Evolutionary conservation across 2,329 filamentous ascomycete species (phyloP).

Genomic region (Colletotrichum lindemuthianum): DNA sequence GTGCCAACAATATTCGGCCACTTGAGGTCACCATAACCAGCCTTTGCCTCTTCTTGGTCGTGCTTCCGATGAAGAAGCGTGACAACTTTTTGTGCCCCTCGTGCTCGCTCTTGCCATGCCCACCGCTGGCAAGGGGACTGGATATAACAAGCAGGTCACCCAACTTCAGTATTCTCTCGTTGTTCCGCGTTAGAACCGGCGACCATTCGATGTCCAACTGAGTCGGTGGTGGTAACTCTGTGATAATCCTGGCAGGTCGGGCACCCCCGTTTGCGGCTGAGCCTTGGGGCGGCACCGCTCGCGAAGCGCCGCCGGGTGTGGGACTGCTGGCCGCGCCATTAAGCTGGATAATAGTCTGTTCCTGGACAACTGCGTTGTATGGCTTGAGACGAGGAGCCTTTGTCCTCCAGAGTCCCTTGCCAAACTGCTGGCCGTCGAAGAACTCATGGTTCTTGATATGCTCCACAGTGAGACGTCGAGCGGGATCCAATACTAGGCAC

Average conservation of each 20-base stretch:
- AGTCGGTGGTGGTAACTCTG: conserved; percentile 93
- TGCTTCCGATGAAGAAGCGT: conserved; percentile 90
- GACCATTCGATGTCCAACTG: conserved; percentile 99
- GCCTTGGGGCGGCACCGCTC: conserved; percentile 48
- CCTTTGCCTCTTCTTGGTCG: conserved; percentile 90
- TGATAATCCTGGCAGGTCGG: conserved; percentile 84
- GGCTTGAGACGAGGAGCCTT: conserved; percentile 89
- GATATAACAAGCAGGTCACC: conserved; percentile 90
- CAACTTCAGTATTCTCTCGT: conserved; percentile 93
- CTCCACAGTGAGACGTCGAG: conserved; percentile 86
- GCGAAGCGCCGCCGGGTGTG: conserved; percentile 44
- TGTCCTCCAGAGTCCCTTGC: conserved; percentile 85
- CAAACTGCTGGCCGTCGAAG: conserved; percentile 88
- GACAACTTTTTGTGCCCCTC: conserved; percentile 89
- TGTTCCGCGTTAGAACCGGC: conserved; percentile 87
- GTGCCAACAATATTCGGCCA: conserved; percentile 87
- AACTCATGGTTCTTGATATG: conserved; percentile 98
- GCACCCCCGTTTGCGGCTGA: conserved; percentile 56
- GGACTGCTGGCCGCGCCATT: conserved; percentile 60
- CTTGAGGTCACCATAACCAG: conserved; percentile 95
- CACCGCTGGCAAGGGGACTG: conserved; percentile 78
- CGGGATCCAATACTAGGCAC: conserved; percentile 87
- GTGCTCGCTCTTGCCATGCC: conserved; percentile 73
- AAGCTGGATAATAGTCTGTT: conserved; percentile 78
- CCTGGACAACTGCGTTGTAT: conserved; percentile 80